These are phyloP conservation scores for Mortierella claussenii DNA, from an alignment of 192 early-diverging fungal species.

Conservation along the genomic window DNA sequence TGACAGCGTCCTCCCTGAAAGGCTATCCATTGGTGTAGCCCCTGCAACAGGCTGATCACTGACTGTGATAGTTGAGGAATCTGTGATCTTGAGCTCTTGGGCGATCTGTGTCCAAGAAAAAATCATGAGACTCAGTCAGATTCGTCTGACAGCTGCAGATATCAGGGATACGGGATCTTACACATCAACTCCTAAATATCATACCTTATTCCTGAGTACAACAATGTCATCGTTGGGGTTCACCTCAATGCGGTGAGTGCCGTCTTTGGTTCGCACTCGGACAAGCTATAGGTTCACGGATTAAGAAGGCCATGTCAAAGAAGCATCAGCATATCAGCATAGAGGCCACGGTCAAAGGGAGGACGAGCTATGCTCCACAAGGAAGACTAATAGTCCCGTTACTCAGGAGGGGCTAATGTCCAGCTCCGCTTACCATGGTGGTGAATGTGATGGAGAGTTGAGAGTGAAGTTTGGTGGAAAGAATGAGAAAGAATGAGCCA, in stretches of 20 bases:
- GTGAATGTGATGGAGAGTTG: not conserved
- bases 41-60: constrained; percentile 53
- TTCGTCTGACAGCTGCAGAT: too few species aligned
- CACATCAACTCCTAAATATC: too few species aligned
- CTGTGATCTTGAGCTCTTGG: constrained; percentile 53
- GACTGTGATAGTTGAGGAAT: constrained; percentile 54
- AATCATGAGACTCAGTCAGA: too few species aligned
- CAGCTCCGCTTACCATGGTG: not conserved
- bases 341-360: too few species aligned
- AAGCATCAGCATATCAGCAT: not conserved
- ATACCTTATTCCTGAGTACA: constrained; percentile 67
- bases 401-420: too few species aligned
- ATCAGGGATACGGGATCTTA: too few species aligned
- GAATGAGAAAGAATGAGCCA: not conserved
- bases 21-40: constrained; percentile 42
- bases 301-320: not conserved
- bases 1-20: constrained; percentile 43
- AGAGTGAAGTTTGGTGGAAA: not conserved
- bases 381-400: too few species aligned
- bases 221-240: constrained; percentile 64
- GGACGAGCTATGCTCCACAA: too few species aligned
- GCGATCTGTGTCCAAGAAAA: constrained; percentile 51
- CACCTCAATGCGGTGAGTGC: constrained; percentile 71
- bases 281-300: constrained; percentile 60
- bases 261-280: constrained; percentile 76